Percentiles rank a stretch among this genome's conserved stretches.
These are phyloP conservation scores for Nothomitra cinnamomea DNA, from an alignment of 2,329 filamentous ascomycete genomes.

Conservation along the genomic window DNA sequence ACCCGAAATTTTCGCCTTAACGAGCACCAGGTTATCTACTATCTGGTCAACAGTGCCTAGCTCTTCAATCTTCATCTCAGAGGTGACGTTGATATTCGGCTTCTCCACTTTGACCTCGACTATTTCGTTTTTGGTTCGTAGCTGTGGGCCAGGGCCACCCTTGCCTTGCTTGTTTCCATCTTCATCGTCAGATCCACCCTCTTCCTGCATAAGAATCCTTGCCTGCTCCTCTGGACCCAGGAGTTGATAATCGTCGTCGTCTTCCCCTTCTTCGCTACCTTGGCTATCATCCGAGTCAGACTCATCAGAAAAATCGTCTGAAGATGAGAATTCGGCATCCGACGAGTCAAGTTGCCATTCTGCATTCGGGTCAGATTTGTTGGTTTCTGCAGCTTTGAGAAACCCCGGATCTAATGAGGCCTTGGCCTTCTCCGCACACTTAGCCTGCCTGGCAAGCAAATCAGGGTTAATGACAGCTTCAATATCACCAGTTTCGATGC, in stretches of 20 bases:
- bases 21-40: constrained; percentile 5
- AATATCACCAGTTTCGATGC: not conserved
- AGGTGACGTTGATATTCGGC: constrained; percentile 3
- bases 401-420: constrained; percentile 22
- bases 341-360: constrained; percentile 64
- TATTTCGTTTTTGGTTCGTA: constrained; percentile 72
- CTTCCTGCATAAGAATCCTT: constrained; percentile 68
- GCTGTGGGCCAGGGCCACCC: constrained; percentile 26
- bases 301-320: constrained; percentile 40
- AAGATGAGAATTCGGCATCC: constrained; percentile 41
- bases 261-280: constrained; percentile 19
- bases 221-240: constrained; percentile 71
- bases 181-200: constrained; percentile 65
- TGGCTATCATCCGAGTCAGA: constrained; percentile 15
- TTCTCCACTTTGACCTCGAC: constrained; percentile 24
- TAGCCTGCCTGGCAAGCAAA: too few species aligned
- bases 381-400: constrained; percentile 25
- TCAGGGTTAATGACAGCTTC: not conserved
- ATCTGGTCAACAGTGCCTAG: constrained; percentile 6
- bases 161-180: constrained; percentile 32
- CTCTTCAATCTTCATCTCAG: constrained; percentile 6
- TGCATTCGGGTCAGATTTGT: constrained; percentile 28
- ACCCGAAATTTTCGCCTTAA: constrained; percentile 7
- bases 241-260: constrained; percentile 47
- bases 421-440: not conserved